These are phyloP conservation scores for Hypoxylon sp. DNA, from an alignment of 2,329 filamentous ascomycete species.

Conservation along the genomic window DNA sequence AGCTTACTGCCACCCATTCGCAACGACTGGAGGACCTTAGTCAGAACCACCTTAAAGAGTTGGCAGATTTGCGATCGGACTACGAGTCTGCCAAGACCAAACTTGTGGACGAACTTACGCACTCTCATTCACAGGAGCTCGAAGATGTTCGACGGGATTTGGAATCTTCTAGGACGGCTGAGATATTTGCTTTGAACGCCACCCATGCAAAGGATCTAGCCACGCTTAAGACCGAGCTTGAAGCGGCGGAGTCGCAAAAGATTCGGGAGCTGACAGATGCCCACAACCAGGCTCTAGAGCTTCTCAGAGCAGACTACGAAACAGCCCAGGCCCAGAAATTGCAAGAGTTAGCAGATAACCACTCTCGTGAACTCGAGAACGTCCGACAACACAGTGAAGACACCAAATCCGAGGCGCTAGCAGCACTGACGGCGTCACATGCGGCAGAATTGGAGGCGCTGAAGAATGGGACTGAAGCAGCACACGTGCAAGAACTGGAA, in stretches of 20 bases:
- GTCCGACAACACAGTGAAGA: slow-evolving; percentile 42
- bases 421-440: slow-evolving; percentile 35
- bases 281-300: slow-evolving; percentile 45
- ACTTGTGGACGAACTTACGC: slow-evolving; percentile 31
- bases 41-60: slow-evolving; percentile 28
- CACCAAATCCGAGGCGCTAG: slow-evolving; percentile 42
- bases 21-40: slow-evolving; percentile 44
- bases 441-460: slow-evolving; percentile 26
- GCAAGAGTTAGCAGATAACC: slow-evolving; percentile 42
- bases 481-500: slow-evolving; percentile 31
- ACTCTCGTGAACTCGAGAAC: slow-evolving; percentile 42
- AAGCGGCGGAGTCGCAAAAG: slow-evolving; percentile 35
- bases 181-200: slow-evolving; percentile 38
- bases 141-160: slow-evolving; percentile 39
- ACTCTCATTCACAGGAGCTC: slow-evolving; percentile 34
- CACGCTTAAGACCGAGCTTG: slow-evolving; percentile 39
- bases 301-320: slow-evolving; percentile 47
- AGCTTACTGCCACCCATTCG: slow-evolving; percentile 41
- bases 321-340: slow-evolving; percentile 39
- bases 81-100: slow-evolving; percentile 42
- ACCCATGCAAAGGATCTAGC: slow-evolving; percentile 38
- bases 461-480: slow-evolving; percentile 7
- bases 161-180: slow-evolving; percentile 44
- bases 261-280: slow-evolving; percentile 35
- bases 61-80: slow-evolving; percentile 29